A percentile compares a stretch with the other conserved stretches of the same genome.
These are phyloP conservation scores for Hamigera avellanea DNA, from an alignment of 495 filamentous ascomycete species.

Conservation along the genomic window DNA sequence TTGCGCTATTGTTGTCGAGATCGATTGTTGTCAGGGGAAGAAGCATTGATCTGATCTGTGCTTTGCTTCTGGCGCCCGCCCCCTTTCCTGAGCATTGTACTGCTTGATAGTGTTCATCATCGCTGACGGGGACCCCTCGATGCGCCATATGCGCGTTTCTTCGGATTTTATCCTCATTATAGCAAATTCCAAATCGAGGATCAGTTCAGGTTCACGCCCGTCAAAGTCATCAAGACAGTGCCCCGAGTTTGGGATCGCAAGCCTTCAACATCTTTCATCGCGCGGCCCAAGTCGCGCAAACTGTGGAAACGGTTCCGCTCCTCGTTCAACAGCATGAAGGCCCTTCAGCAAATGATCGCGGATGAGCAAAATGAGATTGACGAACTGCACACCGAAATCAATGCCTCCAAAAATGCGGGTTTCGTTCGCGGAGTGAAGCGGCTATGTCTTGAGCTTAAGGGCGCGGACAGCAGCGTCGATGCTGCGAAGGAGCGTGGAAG, in stretches of 20 bases:
- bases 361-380: constrained; percentile 8
- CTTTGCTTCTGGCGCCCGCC: not conserved
- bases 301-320: constrained; percentile 40
- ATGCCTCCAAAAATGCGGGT: constrained; percentile 14
- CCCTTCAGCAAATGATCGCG: constrained; percentile 17
- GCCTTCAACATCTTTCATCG: constrained; percentile 40
- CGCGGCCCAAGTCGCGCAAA: constrained; percentile 32
- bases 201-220: constrained; percentile 27
- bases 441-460: constrained; percentile 19
- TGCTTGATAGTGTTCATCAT: not conserved
- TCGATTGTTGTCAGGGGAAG: no score
- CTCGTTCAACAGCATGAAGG: constrained; percentile 30
- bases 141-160: no score
- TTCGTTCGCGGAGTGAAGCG: constrained; percentile 35
- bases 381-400: constrained; percentile 23
- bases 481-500: constrained; percentile 9
- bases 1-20: no score
- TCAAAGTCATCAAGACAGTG: constrained; percentile 18
- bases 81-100: not conserved
- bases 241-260: constrained; percentile 42
- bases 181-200: constrained; percentile 7
- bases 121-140: no score
- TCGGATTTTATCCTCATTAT: not conserved
- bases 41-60: not conserved
- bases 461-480: constrained; percentile 3